These are phyloP conservation scores for Paramecium sexaurelia DNA, from an alignment of 73 alveolate genomes.

Conservation along the genomic window DNA sequence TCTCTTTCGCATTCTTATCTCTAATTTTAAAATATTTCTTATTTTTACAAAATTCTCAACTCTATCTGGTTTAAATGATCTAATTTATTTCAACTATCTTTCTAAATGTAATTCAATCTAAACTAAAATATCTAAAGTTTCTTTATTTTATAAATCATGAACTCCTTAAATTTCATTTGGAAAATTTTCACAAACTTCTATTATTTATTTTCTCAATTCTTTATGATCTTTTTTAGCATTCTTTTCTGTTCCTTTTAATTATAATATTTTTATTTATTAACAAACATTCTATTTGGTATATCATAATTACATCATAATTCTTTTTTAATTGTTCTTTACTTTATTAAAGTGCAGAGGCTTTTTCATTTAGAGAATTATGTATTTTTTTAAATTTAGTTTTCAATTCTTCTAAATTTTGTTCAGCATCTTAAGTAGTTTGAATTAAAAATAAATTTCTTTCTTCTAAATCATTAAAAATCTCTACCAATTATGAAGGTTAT, in stretches of 20 bases:
- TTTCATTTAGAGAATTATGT: background rate
- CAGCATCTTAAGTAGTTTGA: slow-evolving; percentile 60
- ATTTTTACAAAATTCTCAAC: slow-evolving; percentile 34
- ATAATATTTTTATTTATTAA: background rate
- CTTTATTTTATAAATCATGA: slow-evolving; percentile 44
- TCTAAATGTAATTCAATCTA: slow-evolving; percentile 33
- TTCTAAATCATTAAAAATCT: slow-evolving; percentile 64
- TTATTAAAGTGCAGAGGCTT: background rate
- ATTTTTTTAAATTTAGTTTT: slow-evolving; percentile 48
- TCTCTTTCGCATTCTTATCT: slow-evolving; percentile 50
- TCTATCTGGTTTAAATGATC: slow-evolving; percentile 32
- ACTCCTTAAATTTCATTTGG: background rate
- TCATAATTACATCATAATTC: slow-evolving; percentile 32
- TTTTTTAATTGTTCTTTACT: slow-evolving; percentile 8
- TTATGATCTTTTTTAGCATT: slow-evolving; percentile 45
- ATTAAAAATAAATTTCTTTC: slow-evolving; percentile 62
- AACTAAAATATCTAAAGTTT: slow-evolving; percentile 20
- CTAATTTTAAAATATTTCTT: background rate
- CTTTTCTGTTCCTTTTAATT: slow-evolving; percentile 41
- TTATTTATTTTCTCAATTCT: slow-evolving; percentile 54
- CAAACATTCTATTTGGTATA: background rate
- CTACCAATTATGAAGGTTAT: slow-evolving; percentile 52
- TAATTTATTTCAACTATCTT: background rate
- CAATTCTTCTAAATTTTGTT: slow-evolving; percentile 61
- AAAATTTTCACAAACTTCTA: slow-evolving; percentile 44